Evolutionary conservation across 805 yeast species (phyloP), one percentile per base, ranked within the genome.

Genomic region (Komagataella pseudopastoris): DNA sequence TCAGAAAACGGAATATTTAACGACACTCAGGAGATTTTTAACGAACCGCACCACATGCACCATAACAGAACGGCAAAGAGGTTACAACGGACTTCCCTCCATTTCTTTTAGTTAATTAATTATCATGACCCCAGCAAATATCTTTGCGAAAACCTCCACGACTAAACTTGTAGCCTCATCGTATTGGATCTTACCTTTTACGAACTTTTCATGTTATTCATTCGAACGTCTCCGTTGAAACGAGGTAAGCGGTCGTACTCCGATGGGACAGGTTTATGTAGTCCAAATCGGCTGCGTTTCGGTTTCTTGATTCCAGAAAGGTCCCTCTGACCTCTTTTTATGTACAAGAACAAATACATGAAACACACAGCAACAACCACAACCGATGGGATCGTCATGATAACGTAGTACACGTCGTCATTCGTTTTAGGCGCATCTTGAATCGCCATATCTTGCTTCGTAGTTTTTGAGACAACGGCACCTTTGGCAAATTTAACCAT

Each of bases 311-410:
- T 61, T 24, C 61, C 67, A 2, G 77, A 66, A 48, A 79, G 67
- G 57, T 79, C 83, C 60, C 81, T 71, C 58, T 80, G 81, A 39
- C 71, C 68, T 53, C 70, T 74, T 59, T 83, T 85, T 50, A 76
- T 52, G 58, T 69, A 71, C 10, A 83, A 71, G 63, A 85, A 84
- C 54, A 80, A 56, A 62, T 83, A 85, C 83, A 85, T 81, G 36
- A 72, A 69, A 45, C 83, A 67, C 8, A 78, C 80, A 8, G 82
- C 76, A 24, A 85, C 53, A 14, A 78, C 64, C 17, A 84, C 89
- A 47, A 75, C 72, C 1, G 85, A 75, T 16, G 95, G 95, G 63
- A 85, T 76, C 7, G 84, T 70, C 67, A 84, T 66, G 56, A 84
- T 80, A 51, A 83, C 72, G 58, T 82, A 79, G 62, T 83, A 67